Conservation (phyloP, 306 rosid species). For the Ziziphus jujuba region DNA sequence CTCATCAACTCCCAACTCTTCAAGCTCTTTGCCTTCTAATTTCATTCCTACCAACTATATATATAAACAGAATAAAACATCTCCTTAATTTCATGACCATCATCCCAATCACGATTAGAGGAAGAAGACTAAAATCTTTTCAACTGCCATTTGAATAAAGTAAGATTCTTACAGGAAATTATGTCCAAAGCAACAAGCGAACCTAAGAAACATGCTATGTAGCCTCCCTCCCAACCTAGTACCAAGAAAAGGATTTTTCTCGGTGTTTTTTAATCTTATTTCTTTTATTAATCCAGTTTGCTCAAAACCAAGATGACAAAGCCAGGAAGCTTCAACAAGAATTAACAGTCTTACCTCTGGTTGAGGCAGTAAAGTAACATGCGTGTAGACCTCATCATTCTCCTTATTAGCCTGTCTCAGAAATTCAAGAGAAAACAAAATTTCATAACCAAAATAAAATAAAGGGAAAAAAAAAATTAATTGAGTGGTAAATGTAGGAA, state of each 20-base stretch:
- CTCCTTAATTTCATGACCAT: constrained; percentile 10
- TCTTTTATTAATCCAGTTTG: constrained; percentile 1
- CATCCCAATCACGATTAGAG: constrained; percentile 5
- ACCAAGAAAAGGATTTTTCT: constrained; percentile 5
- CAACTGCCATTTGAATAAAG: constrained; percentile 11
- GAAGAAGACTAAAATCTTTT: constrained; percentile 1
- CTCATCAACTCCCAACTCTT: constrained; percentile 61
- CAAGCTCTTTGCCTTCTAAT: constrained; percentile 59
- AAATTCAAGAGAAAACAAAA: constrained; percentile 11
- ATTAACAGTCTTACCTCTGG: constrained; percentile 60
- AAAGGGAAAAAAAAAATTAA: constrained; percentile 2
- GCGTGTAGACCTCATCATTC: constrained; percentile 95
- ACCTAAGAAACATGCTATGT: constrained; percentile 11
- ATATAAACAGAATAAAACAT: constrained; percentile 16
- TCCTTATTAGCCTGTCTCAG: constrained; percentile 82
- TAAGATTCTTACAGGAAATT: constrained; percentile 21
- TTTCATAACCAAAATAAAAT: constrained; percentile 15
- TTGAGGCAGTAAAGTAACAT: constrained; percentile 78
- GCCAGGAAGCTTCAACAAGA: constrained; percentile 1
- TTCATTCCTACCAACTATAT: constrained; percentile 57
- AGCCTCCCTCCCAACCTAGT: constrained; percentile 7
- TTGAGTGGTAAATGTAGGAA: constrained; percentile 12
- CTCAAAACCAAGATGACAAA: constrained; percentile 21
- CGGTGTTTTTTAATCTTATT: not conserved
- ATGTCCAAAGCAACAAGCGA: constrained; percentile 23